Evolutionary conservation across 495 filamentous ascomycete species (phyloP).

Genomic region (Echria macrotheca): DNA sequence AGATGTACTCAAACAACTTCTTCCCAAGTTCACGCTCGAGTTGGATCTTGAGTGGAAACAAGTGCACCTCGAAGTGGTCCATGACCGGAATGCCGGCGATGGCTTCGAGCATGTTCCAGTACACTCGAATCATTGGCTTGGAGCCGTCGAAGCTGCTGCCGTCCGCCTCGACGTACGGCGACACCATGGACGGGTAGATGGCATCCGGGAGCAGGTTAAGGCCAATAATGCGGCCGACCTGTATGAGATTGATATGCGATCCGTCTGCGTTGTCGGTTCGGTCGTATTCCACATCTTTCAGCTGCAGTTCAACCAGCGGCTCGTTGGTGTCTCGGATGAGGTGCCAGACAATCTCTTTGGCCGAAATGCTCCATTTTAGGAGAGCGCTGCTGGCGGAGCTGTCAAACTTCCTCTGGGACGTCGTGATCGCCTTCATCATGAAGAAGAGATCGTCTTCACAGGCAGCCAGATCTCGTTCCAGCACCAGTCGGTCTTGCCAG

Average conservation of each 20-base stretch:
- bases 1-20: constrained; percentile 95
- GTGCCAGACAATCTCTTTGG: constrained; percentile 94
- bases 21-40: constrained; percentile 90
- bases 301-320: constrained; percentile 88
- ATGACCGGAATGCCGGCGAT: constrained; percentile 97
- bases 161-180: constrained; percentile 69
- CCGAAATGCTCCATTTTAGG: constrained; percentile 82
- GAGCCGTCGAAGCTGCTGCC: constrained; percentile 46
- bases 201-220: constrained; percentile 85
- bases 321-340: constrained; percentile 79
- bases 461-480: constrained; percentile 80
- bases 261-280: constrained; percentile 94
- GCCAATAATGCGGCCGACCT: constrained; percentile 76
- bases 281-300: constrained; percentile 84
- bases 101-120: constrained; percentile 96
- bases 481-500: constrained; percentile 78
- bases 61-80: constrained; percentile 92
- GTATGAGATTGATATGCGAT: constrained; percentile 87
- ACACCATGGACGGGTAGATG: constrained; percentile 91
- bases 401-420: constrained; percentile 81
- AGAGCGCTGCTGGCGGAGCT: constrained; percentile 70
- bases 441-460: constrained; percentile 99
- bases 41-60: constrained; percentile 91
- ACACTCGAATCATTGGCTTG: constrained; percentile 79
- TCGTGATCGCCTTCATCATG: constrained; percentile 99